Evolutionary conservation across 805 yeast species (phyloP).

Genomic region (Ogataea ganodermae): DNA sequence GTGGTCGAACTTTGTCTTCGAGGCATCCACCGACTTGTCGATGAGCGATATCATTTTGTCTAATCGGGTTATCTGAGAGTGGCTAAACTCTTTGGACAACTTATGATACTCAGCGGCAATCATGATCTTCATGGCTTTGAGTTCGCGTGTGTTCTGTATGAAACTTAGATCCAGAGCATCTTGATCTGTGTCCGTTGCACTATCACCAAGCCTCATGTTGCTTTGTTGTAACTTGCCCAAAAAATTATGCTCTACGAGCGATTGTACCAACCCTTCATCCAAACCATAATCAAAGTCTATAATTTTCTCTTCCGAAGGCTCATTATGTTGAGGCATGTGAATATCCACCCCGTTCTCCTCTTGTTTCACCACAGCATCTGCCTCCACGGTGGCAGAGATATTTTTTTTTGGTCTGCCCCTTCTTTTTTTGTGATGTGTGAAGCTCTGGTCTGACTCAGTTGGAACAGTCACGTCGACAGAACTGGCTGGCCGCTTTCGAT

Average conservation of each 20-base stretch:
- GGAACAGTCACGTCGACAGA: not conserved
- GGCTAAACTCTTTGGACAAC: slow-evolving; percentile 33
- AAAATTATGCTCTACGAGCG: slow-evolving; percentile 13
- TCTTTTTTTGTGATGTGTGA: not conserved
- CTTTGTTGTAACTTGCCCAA: slow-evolving; percentile 14
- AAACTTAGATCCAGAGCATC: slow-evolving; percentile 13
- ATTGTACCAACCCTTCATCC: slow-evolving; percentile 8
- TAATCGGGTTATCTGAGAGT: slow-evolving; percentile 33
- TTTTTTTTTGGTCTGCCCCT: slow-evolving; percentile 2
- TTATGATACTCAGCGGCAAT: slow-evolving; percentile 36
- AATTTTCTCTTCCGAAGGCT: not conserved
- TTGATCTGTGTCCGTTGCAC: not conserved
- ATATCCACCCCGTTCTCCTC: not conserved
- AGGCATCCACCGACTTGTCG: slow-evolving; percentile 31
- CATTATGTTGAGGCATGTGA: slow-evolving; percentile 1
- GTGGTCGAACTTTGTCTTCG: slow-evolving; percentile 22
- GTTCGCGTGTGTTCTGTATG: slow-evolving; percentile 19
- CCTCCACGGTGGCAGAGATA: not conserved
- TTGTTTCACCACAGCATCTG: not conserved
- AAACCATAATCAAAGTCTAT: slow-evolving; percentile 9
- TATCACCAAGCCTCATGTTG: slow-evolving; percentile 2
- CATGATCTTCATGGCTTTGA: slow-evolving; percentile 20
- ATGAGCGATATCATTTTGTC: slow-evolving; percentile 36
- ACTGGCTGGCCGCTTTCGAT: not conserved
- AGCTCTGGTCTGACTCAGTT: not conserved